These are phyloP conservation scores for Garcia nutans DNA, from an alignment of 345 rosid genomes.

Conservation along the genomic window DNA sequence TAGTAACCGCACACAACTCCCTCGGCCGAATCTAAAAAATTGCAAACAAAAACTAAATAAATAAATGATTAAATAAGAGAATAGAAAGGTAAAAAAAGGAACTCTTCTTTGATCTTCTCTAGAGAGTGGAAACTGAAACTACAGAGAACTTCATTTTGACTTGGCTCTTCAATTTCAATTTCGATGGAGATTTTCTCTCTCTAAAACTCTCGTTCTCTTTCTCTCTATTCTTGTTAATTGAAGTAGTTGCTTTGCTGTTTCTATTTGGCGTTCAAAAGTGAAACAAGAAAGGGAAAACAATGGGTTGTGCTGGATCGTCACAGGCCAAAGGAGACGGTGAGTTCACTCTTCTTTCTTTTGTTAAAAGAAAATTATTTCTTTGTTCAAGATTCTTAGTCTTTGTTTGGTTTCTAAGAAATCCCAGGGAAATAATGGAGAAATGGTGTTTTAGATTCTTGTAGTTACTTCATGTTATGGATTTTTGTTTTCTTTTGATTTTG, in stretches of 20 bases:
- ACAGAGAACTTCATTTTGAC: conserved; percentile 25
- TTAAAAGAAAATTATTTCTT: background rate
- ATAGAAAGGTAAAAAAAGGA: background rate
- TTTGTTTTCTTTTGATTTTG: background rate
- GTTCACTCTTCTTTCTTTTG: background rate
- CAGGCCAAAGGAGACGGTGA: conserved; percentile 62
- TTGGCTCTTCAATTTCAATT: conserved; percentile 9
- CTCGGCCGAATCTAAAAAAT: background rate
- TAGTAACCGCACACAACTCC: background rate
- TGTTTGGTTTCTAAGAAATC: conserved; percentile 5
- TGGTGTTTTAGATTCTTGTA: background rate
- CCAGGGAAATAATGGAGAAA: background rate
- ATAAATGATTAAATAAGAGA: no score
- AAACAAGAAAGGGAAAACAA: conserved; percentile 6
- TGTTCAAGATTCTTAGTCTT: background rate
- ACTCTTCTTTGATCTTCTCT: background rate
- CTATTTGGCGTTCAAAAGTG: background rate
- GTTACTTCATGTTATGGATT: background rate
- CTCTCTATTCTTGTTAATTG: background rate
- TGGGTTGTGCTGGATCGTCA: conserved; percentile 88
- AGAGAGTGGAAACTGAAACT: conserved; percentile 5
- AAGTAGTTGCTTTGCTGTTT: background rate
- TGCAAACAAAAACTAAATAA: no score
- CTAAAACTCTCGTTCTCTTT: background rate
- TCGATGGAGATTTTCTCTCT: conserved; percentile 25